Evolutionary conservation across 768 basidiomycete genomes (phyloP).

Genomic region (Holtermannia corniformis): DNA sequence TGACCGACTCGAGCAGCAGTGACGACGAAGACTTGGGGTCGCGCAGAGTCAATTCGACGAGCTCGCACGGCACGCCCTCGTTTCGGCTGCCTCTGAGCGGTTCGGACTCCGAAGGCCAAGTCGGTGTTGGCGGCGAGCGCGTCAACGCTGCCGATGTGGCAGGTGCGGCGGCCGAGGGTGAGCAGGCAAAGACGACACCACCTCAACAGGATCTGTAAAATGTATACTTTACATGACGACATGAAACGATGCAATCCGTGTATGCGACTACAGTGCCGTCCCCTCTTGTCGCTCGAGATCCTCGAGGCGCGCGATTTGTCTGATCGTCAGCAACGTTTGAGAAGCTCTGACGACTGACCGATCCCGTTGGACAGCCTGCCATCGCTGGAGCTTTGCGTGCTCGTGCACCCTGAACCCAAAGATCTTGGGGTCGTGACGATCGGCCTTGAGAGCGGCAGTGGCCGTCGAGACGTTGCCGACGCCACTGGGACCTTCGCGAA

Average conservation of each 20-base stretch:
- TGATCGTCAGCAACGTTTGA: constrained; percentile 12
- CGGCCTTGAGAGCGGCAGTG: constrained; percentile 74
- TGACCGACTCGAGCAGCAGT: not conserved
- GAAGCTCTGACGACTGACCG: constrained; percentile 48
- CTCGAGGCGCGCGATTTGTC: constrained; percentile 46
- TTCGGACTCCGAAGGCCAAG: not conserved
- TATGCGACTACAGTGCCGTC: constrained; percentile 7
- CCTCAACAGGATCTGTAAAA: constrained; percentile 13
- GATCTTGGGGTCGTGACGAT: constrained; percentile 82
- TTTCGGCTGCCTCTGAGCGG: not conserved
- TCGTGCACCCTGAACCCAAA: constrained; percentile 97
- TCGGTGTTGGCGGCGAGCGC: constrained; percentile 15
- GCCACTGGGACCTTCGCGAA: constrained; percentile 38
- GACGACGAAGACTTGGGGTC: not conserved
- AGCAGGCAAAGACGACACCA: constrained; percentile 10
- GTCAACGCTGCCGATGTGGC: constrained; percentile 4
- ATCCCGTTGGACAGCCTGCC: constrained; percentile 91
- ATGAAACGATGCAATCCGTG: not conserved
- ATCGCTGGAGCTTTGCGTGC: constrained; percentile 81
- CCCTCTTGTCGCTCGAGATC: constrained; percentile 39
- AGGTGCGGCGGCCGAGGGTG: not conserved
- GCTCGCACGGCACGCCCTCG: not conserved
- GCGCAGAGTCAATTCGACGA: not conserved
- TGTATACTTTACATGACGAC: not conserved
- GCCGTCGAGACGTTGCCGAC: constrained; percentile 70